These are phyloP conservation scores for Exserohilum turcica DNA, from an alignment of 2,329 filamentous ascomycete species.

Conservation along the genomic window DNA sequence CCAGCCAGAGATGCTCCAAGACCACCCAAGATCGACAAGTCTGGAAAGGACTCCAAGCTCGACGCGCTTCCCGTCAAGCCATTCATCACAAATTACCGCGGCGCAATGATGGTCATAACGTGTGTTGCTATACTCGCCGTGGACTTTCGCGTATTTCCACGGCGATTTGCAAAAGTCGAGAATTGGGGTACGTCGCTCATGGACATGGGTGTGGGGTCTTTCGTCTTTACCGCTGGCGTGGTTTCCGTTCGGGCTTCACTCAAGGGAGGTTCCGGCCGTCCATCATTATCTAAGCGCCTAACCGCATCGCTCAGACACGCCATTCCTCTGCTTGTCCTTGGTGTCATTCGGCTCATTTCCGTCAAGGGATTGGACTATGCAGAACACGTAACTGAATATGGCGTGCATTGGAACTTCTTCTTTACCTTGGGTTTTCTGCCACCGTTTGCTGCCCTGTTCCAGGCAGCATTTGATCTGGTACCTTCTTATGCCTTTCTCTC, in stretches of 20 bases:
- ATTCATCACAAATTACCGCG: conserved; percentile 90
- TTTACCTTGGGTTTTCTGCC: conserved; percentile 90
- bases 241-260: conserved; percentile 85
- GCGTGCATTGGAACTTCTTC: conserved; percentile 99
- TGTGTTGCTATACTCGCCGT: conserved; percentile 94
- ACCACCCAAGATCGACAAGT: conserved; percentile 27
- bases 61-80: conserved; percentile 78
- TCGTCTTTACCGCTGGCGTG: conserved; percentile 91
- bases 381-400: conserved; percentile 96
- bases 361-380: conserved; percentile 96
- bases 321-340: conserved; percentile 78
- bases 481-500: conserved; percentile 80
- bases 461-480: conserved; percentile 70
- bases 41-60: conserved; percentile 31
- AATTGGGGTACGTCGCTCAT: conserved; percentile 99
- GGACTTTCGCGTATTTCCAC: conserved; percentile 90
- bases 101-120: conserved; percentile 87
- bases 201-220: conserved; percentile 96
- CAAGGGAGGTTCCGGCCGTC: conserved; percentile 64
- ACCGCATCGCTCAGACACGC: conserved; percentile 75
- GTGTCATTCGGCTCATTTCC: conserved; percentile 78
- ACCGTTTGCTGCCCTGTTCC: conserved; percentile 84
- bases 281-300: conserved; percentile 63
- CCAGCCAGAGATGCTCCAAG: conserved; percentile 22
- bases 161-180: conserved; percentile 95